Base-by-base conservation (phyloP, 768 basidiomycete genomes). In the Tremella yokohamensis region DNA sequence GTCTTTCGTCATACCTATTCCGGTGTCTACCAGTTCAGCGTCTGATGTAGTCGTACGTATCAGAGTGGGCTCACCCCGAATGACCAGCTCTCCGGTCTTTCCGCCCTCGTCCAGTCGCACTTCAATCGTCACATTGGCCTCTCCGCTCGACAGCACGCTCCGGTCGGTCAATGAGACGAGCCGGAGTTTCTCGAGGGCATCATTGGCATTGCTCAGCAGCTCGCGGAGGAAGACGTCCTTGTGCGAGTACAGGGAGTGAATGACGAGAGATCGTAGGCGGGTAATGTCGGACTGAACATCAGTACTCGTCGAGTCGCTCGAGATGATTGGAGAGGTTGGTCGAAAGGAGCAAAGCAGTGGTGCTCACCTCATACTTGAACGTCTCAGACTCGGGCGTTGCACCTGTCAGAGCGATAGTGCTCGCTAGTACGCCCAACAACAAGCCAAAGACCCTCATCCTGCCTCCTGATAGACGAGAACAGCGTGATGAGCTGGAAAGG, bases 1-100 rank as follows among this genome's bases (percentile, higher is more conserved):
- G 39, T 92, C 88, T 54, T 87, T 83, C n/a, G 83, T 86, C 96
- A 98, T 98, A 29, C 96, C 96, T 71, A 98, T 91, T 60, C 96
- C 96, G 26, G 89, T 91, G 71, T 99, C 94, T 89, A 34, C 4
- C 29, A 11, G 29, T 11, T 34, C 29, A 34, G 29, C 29, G 4
- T 11, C 4, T 11, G 29, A 11, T 34, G 6, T 11, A 34, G 29
- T 34, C 29, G 6, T 34, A 11, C 29, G 6, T 6, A 11, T 6
- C 29, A 34, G 11, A 34, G 2, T 3, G 15, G 11, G 54, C 52
- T 54, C 69, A 86, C 88, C 88, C 55, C 85, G 79, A 52, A 94
- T 87, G 58, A 91, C 77, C 26, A 94, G 79, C 47, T 84, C 81
- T 4, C 89, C 90, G 16, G 84, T 82, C 25, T 80, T 79, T 7